Base-by-base conservation (phyloP, 495 filamentous ascomycete genomes). In the Hypoxylon rickii region DNA sequence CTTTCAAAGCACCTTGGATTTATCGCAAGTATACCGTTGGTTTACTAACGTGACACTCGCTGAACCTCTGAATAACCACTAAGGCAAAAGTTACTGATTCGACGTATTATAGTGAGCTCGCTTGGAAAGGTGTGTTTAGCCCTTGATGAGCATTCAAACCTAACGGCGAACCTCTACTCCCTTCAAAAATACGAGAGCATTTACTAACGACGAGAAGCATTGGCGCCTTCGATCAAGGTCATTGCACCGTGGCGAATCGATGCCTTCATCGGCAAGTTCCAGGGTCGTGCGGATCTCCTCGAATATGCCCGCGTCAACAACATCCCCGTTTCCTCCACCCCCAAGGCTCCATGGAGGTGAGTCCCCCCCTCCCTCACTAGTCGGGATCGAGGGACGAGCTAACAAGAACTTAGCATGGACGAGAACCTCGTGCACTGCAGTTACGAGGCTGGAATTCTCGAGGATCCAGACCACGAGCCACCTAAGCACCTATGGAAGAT, bases 341-440 rank as follows among this genome's bases (percentile, higher is more conserved):
- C 73, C 54, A 96, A 95, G 80, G 79, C 85, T 74, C 90, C 91
- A 41, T 96, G 87, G 86, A 83, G 49, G 47, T 51, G 7, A 42
- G 36, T 51, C 24, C 1, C 7, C 31, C 5, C 2, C 18, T 16
- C 24, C 24, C 10, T 4, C 24, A 29, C 24, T 29, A n/a, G n/a
- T n/a, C n/a, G n/a, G n/a, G n/a, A n/a, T n/a, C n/a, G n/a, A n/a
- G n/a, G n/a, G 16, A 5, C 3, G 8, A 18, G 15, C 39, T 51
- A 3, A 51, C 8, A 20, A 4, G 33, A 3, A 17, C 20, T 1
- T 26, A 43, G 76, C 61, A 89, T 88, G 84, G 91, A 95, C 58
- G 89, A 90, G 73, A 96, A 96, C 78, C 76, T 94, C 53, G 90
- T 90, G 17, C 92, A 96, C 73, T 96, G 90, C 82, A 83, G 77